Evolutionary conservation across 1,284 basidiomycete genomes (phyloP).

Genomic region (Sanghuangporus sanghuang): DNA sequence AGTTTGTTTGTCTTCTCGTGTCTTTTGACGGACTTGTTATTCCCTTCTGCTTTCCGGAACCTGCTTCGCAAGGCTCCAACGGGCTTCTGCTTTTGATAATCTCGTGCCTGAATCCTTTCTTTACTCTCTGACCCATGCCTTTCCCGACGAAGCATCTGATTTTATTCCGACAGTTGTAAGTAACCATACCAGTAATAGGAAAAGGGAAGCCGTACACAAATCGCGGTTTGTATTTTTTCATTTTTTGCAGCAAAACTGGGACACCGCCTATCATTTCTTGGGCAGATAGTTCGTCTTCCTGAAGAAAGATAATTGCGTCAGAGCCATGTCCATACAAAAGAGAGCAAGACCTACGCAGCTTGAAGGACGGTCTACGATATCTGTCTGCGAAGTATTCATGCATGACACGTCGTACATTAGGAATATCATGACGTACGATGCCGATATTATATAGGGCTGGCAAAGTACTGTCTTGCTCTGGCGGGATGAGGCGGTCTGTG

Average conservation of each 20-base stretch:
- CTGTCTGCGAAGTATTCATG: constrained; percentile 27
- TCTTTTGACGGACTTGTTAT: background rate
- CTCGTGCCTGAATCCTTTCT: constrained; percentile 26
- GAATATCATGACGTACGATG: constrained; percentile 26
- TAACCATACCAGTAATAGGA: constrained; percentile 65
- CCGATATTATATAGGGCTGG: constrained; percentile 30
- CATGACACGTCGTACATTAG: background rate
- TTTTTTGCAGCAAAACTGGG: constrained; percentile 48
- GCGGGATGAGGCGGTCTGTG: constrained; percentile 28
- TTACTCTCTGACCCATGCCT: constrained; percentile 40
- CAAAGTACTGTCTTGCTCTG: constrained; percentile 25
- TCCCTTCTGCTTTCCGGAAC: background rate
- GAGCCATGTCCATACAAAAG: background rate
- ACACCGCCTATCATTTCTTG: constrained; percentile 48
- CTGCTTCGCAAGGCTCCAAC: background rate
- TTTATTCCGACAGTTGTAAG: constrained; percentile 16
- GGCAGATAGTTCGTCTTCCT: constrained; percentile 57
- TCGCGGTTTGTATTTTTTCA: constrained; percentile 47
- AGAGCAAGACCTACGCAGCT: constrained; percentile 27
- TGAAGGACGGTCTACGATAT: constrained; percentile 36
- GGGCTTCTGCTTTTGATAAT: constrained; percentile 4
- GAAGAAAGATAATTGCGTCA: background rate
- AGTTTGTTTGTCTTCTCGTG: background rate
- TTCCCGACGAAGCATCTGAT: constrained; percentile 41
- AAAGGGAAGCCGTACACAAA: constrained; percentile 33